A percentile compares a stretch with the other conserved stretches of the same genome.
phyloP scores from a whole-genome alignment of 208 protist species.

The Jaenimonas drosophilae region DNA sequence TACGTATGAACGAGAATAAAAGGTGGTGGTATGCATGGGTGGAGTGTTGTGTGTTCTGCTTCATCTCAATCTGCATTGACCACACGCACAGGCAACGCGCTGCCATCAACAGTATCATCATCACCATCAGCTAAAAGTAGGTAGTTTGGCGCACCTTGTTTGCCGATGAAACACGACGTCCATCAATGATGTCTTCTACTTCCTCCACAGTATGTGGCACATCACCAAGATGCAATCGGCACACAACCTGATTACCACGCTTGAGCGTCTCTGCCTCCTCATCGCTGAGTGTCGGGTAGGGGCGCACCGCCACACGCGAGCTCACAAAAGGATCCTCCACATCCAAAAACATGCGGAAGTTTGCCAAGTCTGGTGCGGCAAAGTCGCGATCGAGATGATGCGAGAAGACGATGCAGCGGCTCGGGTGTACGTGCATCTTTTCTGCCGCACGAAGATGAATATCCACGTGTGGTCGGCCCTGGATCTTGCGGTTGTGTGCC shows the following conservation, averaged over 20 bases:
- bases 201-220: slow-evolving; percentile 67
- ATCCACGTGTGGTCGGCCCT: slow-evolving; percentile 71
- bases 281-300: slow-evolving; percentile 38
- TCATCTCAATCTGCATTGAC: background rate
- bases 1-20: too few species aligned
- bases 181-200: slow-evolving; percentile 70
- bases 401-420: slow-evolving; percentile 66
- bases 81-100: too few species aligned
- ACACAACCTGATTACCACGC: slow-evolving; percentile 49
- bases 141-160: too few species aligned
- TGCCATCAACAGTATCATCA: too few species aligned
- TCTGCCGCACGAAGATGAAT: slow-evolving; percentile 65
- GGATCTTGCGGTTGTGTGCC: slow-evolving; percentile 65
- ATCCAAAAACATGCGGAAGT: slow-evolving; percentile 86
- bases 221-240: slow-evolving; percentile 26
- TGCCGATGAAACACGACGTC: too few species aligned
- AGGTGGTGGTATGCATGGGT: too few species aligned
- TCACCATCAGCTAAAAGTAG: too few species aligned
- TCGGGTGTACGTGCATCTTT: slow-evolving; percentile 77
- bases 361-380: slow-evolving; percentile 34
- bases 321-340: slow-evolving; percentile 81
- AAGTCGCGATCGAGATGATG: slow-evolving; percentile 75
- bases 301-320: slow-evolving; percentile 13
- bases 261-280: slow-evolving; percentile 9
- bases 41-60: too few species aligned